A percentile compares a stretch with the other conserved stretches of the same genome.
These are phyloP conservation scores for Fusarium tuaranense DNA, from an alignment of 2,329 filamentous ascomycete species.

Conservation along the genomic window DNA sequence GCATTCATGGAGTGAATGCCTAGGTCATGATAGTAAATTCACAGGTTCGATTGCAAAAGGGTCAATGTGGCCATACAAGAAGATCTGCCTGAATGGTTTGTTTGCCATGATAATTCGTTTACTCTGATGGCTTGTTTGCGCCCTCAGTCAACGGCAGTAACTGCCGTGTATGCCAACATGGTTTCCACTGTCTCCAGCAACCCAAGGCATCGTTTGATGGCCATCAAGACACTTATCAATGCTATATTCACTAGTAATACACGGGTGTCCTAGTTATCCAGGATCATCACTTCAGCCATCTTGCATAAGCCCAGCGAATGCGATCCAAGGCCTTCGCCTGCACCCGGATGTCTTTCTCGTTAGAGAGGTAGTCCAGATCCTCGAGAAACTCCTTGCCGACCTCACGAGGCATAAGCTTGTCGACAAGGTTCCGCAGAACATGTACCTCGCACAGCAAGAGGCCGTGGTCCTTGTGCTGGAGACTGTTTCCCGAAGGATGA, in stretches of 20 bases:
- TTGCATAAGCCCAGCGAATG: constrained; percentile 90
- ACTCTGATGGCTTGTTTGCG: not conserved
- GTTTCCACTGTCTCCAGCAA: not conserved
- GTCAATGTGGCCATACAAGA: not conserved
- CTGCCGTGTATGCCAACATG: not conserved
- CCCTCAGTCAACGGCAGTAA: not conserved
- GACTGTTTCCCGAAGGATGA: constrained; percentile 75
- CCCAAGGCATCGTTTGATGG: not conserved
- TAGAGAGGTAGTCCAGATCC: constrained; percentile 87
- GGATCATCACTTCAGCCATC: constrained; percentile 69
- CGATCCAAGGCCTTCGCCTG: constrained; percentile 85
- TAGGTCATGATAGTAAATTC: not conserved
- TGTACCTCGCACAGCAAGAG: constrained; percentile 91
- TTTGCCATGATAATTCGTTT: not conserved
- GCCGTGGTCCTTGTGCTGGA: constrained; percentile 94
- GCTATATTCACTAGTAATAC: constrained; percentile 19
- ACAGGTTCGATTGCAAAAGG: constrained; percentile 2
- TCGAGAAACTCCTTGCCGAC: constrained; percentile 88
- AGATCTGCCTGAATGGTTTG: not conserved
- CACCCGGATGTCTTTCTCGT: constrained; percentile 81
- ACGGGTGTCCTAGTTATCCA: not conserved
- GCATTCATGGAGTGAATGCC: not conserved
- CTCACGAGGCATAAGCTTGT: constrained; percentile 75
- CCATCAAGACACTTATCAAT: not conserved
- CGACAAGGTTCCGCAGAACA: constrained; percentile 74